These are phyloP conservation scores for Chondrus crispus DNA, from an alignment of 23 red algal species.

Conservation along the genomic window DNA sequence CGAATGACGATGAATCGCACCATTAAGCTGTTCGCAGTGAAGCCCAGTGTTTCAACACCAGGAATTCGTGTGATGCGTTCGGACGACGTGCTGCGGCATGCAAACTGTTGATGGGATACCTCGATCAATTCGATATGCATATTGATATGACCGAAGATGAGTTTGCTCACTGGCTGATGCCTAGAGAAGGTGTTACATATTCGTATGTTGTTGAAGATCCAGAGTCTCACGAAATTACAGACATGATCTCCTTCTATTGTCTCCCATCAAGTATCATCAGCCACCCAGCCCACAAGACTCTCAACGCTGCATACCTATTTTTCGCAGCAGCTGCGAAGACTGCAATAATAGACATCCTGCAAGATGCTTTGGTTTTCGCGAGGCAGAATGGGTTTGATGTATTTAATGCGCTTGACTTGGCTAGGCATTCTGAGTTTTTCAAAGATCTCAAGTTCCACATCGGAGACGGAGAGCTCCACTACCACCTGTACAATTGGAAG, in stretches of 20 bases:
- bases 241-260: conserved; percentile 87
- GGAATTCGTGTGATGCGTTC: conserved; percentile 62
- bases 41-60: conserved; percentile 14
- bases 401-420: conserved; percentile 96
- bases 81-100: conserved; percentile 54
- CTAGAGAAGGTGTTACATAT: conserved; percentile 81
- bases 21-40: conserved; percentile 71
- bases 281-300: conserved; percentile 62
- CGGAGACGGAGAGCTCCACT: conserved; percentile 89
- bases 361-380: conserved; percentile 80
- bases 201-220: conserved; percentile 71
- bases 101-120: conserved; percentile 43
- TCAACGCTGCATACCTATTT: conserved; percentile 94
- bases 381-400: conserved; percentile 82
- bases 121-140: conserved; percentile 44
- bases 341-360: conserved; percentile 56
- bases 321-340: conserved; percentile 55
- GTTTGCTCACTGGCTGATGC: conserved; percentile 86
- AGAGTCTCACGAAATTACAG: conserved; percentile 61
- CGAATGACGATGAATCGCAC: conserved; percentile 86
- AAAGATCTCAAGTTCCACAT: conserved; percentile 77
- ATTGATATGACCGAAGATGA: conserved; percentile 63
- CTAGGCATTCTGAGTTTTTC: conserved; percentile 73
- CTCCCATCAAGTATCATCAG: conserved; percentile 85
- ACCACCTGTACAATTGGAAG: conserved; percentile 98